These are phyloP conservation scores for Fistulina hepatica DNA, from an alignment of 1,284 basidiomycete species.

Conservation along the genomic window DNA sequence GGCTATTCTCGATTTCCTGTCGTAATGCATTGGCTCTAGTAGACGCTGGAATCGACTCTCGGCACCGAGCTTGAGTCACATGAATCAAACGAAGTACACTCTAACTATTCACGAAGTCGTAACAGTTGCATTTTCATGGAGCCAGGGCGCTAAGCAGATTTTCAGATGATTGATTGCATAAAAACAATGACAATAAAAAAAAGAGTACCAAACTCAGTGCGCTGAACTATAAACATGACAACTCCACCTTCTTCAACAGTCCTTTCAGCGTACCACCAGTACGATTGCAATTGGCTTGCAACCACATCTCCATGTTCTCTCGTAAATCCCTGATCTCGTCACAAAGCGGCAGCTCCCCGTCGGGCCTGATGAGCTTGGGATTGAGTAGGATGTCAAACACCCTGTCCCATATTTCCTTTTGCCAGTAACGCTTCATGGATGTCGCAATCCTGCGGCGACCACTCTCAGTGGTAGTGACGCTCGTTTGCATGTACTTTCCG, in stretches of 20 bases:
- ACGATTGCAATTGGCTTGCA: constrained; percentile 73
- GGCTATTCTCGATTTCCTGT: too few species aligned
- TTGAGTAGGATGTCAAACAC: constrained; percentile 88
- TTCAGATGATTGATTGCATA: too few species aligned
- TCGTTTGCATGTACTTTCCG: constrained; percentile 79
- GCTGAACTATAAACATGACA: constrained; percentile 28
- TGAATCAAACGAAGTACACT: too few species aligned
- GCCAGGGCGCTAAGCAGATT: too few species aligned
- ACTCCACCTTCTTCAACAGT: constrained; percentile 71
- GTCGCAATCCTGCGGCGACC: constrained; percentile 57
- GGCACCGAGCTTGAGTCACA: too few species aligned
- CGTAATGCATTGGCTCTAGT: too few species aligned
- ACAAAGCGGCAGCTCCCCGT: constrained; percentile 58
- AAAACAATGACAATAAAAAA: constrained; percentile 10
- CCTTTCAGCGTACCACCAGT: constrained; percentile 81
- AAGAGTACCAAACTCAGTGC: constrained; percentile 14
- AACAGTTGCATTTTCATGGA: too few species aligned
- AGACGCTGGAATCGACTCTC: too few species aligned
- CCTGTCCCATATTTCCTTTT: constrained; percentile 74
- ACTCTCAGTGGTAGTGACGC: constrained; percentile 20
- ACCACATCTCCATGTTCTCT: constrained; percentile 79
- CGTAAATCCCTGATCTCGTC: constrained; percentile 58
- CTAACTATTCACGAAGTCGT: too few species aligned
- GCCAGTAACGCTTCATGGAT: constrained; percentile 92
- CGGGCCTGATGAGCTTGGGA: constrained; percentile 43